These are phyloP conservation scores for Yamadazyma kanchanaburiensis DNA, from an alignment of 1,139 yeast species.

Conservation along the genomic window DNA sequence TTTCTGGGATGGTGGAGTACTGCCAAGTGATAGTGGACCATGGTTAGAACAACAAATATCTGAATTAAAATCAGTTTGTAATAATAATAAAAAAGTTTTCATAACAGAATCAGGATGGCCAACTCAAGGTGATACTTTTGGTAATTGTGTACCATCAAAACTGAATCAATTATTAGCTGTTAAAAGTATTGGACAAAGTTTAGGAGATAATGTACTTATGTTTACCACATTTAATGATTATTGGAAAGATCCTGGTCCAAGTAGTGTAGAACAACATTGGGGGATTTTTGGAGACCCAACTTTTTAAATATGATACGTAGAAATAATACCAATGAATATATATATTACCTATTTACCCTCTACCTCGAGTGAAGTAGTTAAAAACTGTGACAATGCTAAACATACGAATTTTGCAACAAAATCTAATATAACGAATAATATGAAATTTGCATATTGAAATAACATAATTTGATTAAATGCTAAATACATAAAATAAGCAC, in stretches of 20 bases:
- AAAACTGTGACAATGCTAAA: slow-evolving; percentile 3
- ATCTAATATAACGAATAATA: slow-evolving; percentile 8
- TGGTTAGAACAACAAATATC: slow-evolving; percentile 69
- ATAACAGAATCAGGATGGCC: slow-evolving; percentile 87
- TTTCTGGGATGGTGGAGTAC: slow-evolving; percentile 69
- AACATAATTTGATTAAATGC: slow-evolving; percentile 6
- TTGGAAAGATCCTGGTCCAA: slow-evolving; percentile 72
- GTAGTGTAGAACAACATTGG: slow-evolving; percentile 71
- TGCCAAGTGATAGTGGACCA: slow-evolving; percentile 63
- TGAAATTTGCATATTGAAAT: slow-evolving; percentile 9
- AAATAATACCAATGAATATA: no score
- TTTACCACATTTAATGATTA: slow-evolving; percentile 74
- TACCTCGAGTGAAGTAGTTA: slow-evolving; percentile 5
- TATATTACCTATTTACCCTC: no score
- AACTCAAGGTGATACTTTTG: slow-evolving; percentile 60
- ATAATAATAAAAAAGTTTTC: slow-evolving; percentile 52
- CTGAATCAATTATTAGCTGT: slow-evolving; percentile 62
- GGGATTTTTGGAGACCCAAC: slow-evolving; percentile 48
- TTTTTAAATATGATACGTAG: slow-evolving; percentile 8
- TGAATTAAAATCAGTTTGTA: slow-evolving; percentile 65
- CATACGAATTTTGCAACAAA: slow-evolving; percentile 9
- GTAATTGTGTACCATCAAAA: slow-evolving; percentile 68
- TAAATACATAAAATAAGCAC: slow-evolving; percentile 10
- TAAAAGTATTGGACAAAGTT: slow-evolving; percentile 46
- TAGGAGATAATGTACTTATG: slow-evolving; percentile 57